Conservation (phyloP, 257 asterid genomes). For the Fraxinus americana region DNA sequence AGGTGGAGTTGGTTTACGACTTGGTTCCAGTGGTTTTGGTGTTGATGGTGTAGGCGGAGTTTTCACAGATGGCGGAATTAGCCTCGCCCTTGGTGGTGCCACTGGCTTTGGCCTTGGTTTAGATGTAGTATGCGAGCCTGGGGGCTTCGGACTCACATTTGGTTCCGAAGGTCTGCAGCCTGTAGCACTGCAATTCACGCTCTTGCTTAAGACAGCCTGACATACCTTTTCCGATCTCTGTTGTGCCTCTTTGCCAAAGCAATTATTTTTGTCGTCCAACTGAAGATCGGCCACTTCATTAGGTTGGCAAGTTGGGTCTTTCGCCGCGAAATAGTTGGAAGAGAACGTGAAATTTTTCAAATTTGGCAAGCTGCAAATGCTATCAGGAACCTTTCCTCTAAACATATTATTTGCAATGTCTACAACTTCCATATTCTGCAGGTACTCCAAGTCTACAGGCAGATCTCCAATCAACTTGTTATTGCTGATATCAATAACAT, state of each 20-base stretch:
- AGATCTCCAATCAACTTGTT: not conserved
- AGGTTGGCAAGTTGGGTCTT: conserved; percentile 29
- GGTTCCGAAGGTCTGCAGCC: conserved; percentile 26
- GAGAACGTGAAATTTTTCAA: conserved; percentile 30
- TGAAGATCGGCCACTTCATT: not conserved
- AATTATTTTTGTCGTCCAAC: conserved; percentile 31
- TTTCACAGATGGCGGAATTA: not conserved
- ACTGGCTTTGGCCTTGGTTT: not conserved
- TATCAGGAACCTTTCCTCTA: conserved; percentile 37
- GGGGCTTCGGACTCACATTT: not conserved
- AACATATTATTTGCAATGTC: conserved; percentile 30
- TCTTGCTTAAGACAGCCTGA: conserved; percentile 30
- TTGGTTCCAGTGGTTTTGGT: not conserved
- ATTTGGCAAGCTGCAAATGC: conserved; percentile 28
- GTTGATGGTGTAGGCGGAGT: not conserved
- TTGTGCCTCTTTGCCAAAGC: conserved; percentile 31
- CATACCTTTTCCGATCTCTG: conserved; percentile 35
- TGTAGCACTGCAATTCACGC: conserved; percentile 32
- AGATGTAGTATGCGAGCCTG: not conserved
- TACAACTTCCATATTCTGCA: conserved; percentile 28
- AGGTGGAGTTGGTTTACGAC: not conserved
- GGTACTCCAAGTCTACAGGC: conserved; percentile 2
- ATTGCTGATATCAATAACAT: conserved; percentile 19
- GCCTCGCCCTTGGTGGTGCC: not conserved
- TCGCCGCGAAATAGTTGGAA: conserved; percentile 31